Percentiles rank a stretch among this genome's conserved stretches.
Evolutionary conservation across 2,329 filamentous ascomycete genomes (phyloP).

Genomic region (Cytospora schulzeri): DNA sequence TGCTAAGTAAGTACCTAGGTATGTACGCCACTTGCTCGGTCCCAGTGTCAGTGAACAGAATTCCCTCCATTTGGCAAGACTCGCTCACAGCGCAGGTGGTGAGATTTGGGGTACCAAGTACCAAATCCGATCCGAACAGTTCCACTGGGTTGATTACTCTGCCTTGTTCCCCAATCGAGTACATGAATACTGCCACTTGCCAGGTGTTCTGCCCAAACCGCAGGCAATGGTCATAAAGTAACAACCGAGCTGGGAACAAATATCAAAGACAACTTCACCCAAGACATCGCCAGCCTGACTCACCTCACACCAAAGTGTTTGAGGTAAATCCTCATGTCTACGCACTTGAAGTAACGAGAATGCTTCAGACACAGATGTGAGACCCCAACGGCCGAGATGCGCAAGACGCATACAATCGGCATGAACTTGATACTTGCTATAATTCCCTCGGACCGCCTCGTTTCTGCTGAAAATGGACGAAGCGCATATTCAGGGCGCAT

Average conservation of each 20-base stretch:
- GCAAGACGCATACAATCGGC: slow-evolving; percentile 8
- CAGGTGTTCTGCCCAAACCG: too few species aligned
- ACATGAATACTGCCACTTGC: too few species aligned
- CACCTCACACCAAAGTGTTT: slow-evolving; percentile 9
- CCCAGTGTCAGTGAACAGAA: not conserved
- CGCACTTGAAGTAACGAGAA: not conserved
- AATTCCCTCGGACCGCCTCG: not conserved
- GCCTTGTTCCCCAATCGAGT: too few species aligned
- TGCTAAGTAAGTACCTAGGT: too few species aligned
- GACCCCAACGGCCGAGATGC: slow-evolving; percentile 21
- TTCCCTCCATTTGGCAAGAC: too few species aligned
- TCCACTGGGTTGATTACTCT: too few species aligned
- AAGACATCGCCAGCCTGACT: slow-evolving; percentile 19
- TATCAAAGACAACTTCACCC: not conserved
- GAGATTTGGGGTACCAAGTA: too few species aligned
- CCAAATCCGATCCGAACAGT: too few species aligned
- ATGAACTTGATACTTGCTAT: not conserved
- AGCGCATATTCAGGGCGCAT: not conserved
- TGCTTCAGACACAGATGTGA: slow-evolving; percentile 17
- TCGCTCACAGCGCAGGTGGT: not conserved
- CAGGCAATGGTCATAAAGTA: not conserved
- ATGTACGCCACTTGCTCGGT: not conserved
- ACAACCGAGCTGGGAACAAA: not conserved
- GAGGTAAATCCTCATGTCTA: not conserved
- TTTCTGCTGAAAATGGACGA: not conserved